Base-by-base conservation (phyloP, 306 rosid species). In the Lablab purpureus region DNA sequence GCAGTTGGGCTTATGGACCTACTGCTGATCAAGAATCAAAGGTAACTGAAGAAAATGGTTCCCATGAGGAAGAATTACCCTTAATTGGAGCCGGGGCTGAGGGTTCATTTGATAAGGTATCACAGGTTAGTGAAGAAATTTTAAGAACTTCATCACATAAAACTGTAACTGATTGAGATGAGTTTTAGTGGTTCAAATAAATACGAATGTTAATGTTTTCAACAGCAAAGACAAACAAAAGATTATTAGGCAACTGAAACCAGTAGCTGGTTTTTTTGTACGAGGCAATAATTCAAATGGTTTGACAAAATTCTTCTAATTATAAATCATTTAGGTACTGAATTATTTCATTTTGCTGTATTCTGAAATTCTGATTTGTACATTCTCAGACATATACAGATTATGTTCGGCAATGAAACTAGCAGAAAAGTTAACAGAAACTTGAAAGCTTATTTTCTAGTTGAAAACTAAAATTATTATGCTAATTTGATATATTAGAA, bases 1-100 rank as follows among this genome's bases (percentile, higher is more conserved):
- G 94, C 59, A 81, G 88, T 32, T 87, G 93, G 96, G 82, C 86
- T 28, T 91, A 87, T 77, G 96, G 89, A 34, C 87, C 96, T 19
- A 62, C 84, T 10, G 80, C 69, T 36, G 86, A 83, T 83, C 59
- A 72, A 77, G 43, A 32, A 22, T 47, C 80, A 10, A 83, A 65
- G 70, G 59, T 46, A 36, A 9, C 6, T 23, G 76, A 66, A 43
- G 76, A 85, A 21, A 59, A 62, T 47, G 56, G 45, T 19, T 28
- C 78, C 14, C 72, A 60, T 27, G 84, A 73, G 37, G 85, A 70
- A 34, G 82, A 27, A 28, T 59, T 59, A 6, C 37, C 69, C 13
- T 36, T 78, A 32, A 59, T 62, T 27, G 71, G 69, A 47, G 25
- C 65, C 46, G 34, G 36, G 6, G 78, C 62, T 28, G 41, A 60